Evolutionary conservation across 208 protist species (phyloP).

Genomic region (Leishmania braziliensis): DNA sequence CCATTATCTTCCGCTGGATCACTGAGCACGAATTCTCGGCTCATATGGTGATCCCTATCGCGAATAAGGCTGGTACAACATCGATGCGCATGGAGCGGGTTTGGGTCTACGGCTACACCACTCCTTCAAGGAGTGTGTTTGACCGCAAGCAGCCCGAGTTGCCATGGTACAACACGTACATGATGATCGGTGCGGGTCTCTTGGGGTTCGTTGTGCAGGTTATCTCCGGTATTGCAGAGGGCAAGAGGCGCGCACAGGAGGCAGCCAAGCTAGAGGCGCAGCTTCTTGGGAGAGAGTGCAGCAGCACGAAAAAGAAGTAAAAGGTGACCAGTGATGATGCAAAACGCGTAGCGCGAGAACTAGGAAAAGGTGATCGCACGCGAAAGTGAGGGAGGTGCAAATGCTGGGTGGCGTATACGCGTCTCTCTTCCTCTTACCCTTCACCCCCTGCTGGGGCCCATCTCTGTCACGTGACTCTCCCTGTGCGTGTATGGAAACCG

Average conservation of each 20-base stretch:
- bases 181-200: slow-evolving; percentile 31
- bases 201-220: slow-evolving; percentile 52
- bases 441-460: neutral
- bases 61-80: neutral
- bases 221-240: slow-evolving; percentile 41
- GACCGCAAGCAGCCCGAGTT: slow-evolving; percentile 26
- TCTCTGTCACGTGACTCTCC: neutral
- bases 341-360: neutral
- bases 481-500: neutral
- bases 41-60: slow-evolving; percentile 24
- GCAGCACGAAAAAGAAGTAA: slow-evolving; percentile 27
- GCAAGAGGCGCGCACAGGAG: slow-evolving; percentile 36
- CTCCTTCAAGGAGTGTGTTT: slow-evolving; percentile 40
- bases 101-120: slow-evolving; percentile 70
- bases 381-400: neutral
- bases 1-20: slow-evolving; percentile 54
- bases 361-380: neutral
- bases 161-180: slow-evolving; percentile 35
- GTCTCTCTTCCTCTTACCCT: neutral
- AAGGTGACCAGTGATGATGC: neutral
- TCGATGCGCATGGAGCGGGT: slow-evolving; percentile 38
- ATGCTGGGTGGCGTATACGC: neutral
- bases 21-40: slow-evolving; percentile 76
- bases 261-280: slow-evolving; percentile 29
- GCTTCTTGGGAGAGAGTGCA: slow-evolving; percentile 11